A percentile compares a stretch with the other conserved stretches of the same genome.
These are phyloP conservation scores for Kodamaea nitidulidarum DNA, from an alignment of 805 yeast genomes.

Conservation along the genomic window DNA sequence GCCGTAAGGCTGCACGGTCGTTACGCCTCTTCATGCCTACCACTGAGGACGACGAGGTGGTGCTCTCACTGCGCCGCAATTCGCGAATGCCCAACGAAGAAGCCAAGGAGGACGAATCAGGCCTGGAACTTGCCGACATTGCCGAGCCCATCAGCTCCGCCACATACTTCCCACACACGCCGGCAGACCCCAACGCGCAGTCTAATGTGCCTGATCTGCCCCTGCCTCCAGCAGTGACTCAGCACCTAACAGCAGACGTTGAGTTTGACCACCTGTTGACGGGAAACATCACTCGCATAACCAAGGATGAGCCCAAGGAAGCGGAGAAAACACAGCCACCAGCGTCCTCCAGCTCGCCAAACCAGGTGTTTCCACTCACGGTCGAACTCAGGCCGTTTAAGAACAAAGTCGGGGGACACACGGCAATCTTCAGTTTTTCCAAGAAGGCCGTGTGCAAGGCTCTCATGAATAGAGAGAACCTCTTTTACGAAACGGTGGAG, in stretches of 20 bases:
- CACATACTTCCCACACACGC: slow-evolving; percentile 65
- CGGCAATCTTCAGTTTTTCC: slow-evolving; percentile 90
- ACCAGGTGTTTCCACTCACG: slow-evolving; percentile 57
- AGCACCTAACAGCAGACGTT: slow-evolving; percentile 47
- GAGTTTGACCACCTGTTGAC: slow-evolving; percentile 40
- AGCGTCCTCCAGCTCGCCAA: slow-evolving; percentile 1
- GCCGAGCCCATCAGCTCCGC: slow-evolving; percentile 64
- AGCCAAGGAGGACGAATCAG: not conserved
- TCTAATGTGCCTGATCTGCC: slow-evolving; percentile 2
- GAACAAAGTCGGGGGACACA: slow-evolving; percentile 97
- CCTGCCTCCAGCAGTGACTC: slow-evolving; percentile 13
- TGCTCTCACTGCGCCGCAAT: slow-evolving; percentile 9
- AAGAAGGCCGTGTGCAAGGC: slow-evolving; percentile 93
- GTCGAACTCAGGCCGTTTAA: slow-evolving; percentile 89
- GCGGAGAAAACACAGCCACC: slow-evolving; percentile 1
- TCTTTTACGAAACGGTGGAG: slow-evolving; percentile 90
- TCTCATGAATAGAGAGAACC: slow-evolving; percentile 81
- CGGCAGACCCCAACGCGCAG: slow-evolving; percentile 19
- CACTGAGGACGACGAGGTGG: slow-evolving; percentile 11
- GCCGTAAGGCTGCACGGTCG: slow-evolving; percentile 57
- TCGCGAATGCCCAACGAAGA: slow-evolving; percentile 7
- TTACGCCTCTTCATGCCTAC: slow-evolving; percentile 47
- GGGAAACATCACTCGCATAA: slow-evolving; percentile 28
- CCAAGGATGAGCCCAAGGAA: slow-evolving; percentile 1
- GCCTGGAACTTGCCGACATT: not conserved